These are phyloP conservation scores for Cucurbita maxima DNA, from an alignment of 306 rosid species.

Conservation along the genomic window DNA sequence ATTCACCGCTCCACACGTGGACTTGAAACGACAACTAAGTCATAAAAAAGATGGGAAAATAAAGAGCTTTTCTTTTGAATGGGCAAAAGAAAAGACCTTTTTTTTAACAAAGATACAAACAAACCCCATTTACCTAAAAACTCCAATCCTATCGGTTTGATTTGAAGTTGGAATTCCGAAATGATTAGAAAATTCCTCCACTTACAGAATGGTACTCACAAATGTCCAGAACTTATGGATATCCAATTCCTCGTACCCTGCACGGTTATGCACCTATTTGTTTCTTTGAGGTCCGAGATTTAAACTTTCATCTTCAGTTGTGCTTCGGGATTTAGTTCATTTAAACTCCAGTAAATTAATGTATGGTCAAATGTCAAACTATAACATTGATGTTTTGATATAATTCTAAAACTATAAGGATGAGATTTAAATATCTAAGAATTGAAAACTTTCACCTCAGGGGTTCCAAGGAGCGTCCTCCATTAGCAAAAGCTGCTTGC, in stretches of 20 bases:
- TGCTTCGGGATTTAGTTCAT: too few species aligned
- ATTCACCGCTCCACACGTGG: too few species aligned
- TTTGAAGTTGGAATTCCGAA: not conserved
- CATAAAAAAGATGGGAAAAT: not conserved
- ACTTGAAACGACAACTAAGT: too few species aligned
- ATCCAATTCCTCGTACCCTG: not conserved
- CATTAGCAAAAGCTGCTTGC: constrained; percentile 15
- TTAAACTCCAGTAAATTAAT: not conserved
- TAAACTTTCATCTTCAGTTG: too few species aligned
- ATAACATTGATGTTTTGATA: not conserved
- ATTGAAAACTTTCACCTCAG: constrained; percentile 5
- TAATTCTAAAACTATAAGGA: not conserved
- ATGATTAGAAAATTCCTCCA: too few species aligned
- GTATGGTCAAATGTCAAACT: not conserved
- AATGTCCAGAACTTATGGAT: not conserved
- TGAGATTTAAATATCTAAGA: not conserved
- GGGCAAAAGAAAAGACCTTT: not conserved
- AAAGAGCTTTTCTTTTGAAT: not conserved
- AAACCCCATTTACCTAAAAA: too few species aligned
- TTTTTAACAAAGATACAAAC: not conserved
- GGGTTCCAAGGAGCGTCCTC: not conserved
- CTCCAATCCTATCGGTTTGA: not conserved
- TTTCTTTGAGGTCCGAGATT: not conserved
- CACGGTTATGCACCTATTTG: not conserved
- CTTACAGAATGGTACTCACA: too few species aligned